Base-by-base conservation (phyloP, 805 yeast species). In the Dipodascopsis uninucleata region DNA sequence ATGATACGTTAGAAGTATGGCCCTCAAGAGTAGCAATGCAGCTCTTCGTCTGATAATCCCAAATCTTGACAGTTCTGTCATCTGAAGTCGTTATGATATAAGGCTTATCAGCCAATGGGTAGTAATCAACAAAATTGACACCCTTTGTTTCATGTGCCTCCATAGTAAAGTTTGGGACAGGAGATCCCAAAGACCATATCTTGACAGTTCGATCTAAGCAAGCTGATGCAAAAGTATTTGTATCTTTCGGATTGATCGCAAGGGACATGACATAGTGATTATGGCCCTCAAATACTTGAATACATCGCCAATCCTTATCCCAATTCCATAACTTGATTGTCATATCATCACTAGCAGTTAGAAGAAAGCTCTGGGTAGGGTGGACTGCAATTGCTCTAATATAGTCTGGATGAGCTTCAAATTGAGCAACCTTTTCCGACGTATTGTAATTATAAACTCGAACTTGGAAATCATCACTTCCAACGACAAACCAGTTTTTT, bases 401-500 rank as follows among this genome's bases (percentile, higher is more conserved):
- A 67, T 93, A 93, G 67, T 93, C 98, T 6, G 96, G 96, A 63
- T 93, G 98, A 7, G 97, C 97, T 70, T 93, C 98, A 62, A 90
- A 93, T 68, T 89, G 97, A 29, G 86, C 76, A 52, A 93, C 78
- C 64, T 87, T 88, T 68, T 93, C 98, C 46, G 95, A 89, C 16
- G 98, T 93, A 68, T 87, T 87, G 72, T 86, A 88, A 68, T 93
- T 93, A 74, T 79, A 93, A 24, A 93, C 94, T 61, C 98, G 80
- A 47, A 93, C 71, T 63, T 85, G 90, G 75, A 85, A 90, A 68
- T 93, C 99, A 65, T 93, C 99, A 41, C 94, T 78, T 23, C 98
- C 99, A 31, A 88, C 88, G 47, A 89, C 83, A 61, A 94, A 78
- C 98, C 98, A 93, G 69, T 88, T 89, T 71, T 90, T 93, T 61